phyloP scores from a whole-genome alignment of 805 yeast genomes.

The Ogataea allantospora region DNA sequence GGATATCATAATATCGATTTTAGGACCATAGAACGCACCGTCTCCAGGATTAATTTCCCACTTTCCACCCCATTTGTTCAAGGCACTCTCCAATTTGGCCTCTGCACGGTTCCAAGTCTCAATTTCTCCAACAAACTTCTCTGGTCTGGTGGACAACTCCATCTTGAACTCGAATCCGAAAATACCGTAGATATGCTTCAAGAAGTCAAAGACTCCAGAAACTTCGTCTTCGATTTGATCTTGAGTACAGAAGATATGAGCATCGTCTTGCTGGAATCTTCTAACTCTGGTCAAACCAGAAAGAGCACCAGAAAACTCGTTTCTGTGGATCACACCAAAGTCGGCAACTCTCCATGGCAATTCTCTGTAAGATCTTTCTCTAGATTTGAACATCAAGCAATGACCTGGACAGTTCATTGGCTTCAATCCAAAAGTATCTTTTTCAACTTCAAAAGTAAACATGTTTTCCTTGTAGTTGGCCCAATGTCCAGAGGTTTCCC shows the following conservation, averaged over 20 bases:
- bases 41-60: conserved; percentile 98
- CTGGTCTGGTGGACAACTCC: conserved; percentile 97
- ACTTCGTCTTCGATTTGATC: conserved; percentile 90
- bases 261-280: conserved; percentile 99
- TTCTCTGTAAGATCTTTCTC: conserved; percentile 95
- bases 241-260: conserved; percentile 92
- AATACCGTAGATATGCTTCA: conserved; percentile 80
- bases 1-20: conserved; percentile 92
- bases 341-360: conserved; percentile 99
- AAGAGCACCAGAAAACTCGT: conserved; percentile 93
- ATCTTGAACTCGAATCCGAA: conserved; percentile 94
- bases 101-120: conserved; percentile 96
- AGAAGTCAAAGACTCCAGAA: conserved; percentile 78
- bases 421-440: conserved; percentile 90
- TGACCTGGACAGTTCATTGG: conserved; percentile 95
- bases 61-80: conserved; percentile 79
- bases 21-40: conserved; percentile 95
- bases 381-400: conserved; percentile 85
- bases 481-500: conserved; percentile 99
- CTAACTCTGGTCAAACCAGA: conserved; percentile 96
- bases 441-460: conserved; percentile 96
- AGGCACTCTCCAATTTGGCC: conserved; percentile 73
- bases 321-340: conserved; percentile 95
- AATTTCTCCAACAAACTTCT: conserved; percentile 89
- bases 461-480: conserved; percentile 95